phyloP scores from a whole-genome alignment of 495 filamentous ascomycete genomes.

The Talaromyces proteolyticus region DNA sequence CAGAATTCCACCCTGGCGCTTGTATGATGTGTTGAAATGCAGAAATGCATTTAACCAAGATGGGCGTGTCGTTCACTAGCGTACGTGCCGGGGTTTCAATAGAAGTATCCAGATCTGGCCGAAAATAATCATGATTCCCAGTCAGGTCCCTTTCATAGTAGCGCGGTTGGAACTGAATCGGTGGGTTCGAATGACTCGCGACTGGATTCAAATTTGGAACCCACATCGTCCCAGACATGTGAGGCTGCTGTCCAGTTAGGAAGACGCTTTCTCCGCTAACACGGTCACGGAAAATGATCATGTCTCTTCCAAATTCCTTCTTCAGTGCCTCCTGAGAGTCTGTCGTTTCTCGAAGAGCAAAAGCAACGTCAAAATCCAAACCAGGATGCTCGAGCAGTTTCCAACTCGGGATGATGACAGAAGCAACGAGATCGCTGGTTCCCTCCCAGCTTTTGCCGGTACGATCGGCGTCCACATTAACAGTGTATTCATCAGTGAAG shows the following conservation, averaged over 20 bases:
- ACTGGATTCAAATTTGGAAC: background rate
- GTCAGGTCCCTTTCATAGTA: background rate
- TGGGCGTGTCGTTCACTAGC: background rate
- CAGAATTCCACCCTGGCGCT: background rate
- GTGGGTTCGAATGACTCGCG: slow-evolving; percentile 3
- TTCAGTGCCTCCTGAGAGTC: background rate
- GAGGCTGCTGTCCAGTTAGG: slow-evolving; percentile 24
- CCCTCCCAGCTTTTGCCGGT: slow-evolving; percentile 21
- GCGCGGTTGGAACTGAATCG: background rate
- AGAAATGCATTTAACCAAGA: slow-evolving; percentile 10
- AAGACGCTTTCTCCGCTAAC: slow-evolving; percentile 20
- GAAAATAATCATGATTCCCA: background rate
- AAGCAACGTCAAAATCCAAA: background rate
- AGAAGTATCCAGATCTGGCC: background rate
- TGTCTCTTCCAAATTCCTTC: background rate
- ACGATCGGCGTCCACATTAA: slow-evolving; percentile 18
- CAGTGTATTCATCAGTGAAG: slow-evolving; percentile 16
- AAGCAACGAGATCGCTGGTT: slow-evolving; percentile 28
- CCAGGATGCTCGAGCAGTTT: slow-evolving; percentile 16
- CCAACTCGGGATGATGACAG: slow-evolving; percentile 28
- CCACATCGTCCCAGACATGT: slow-evolving; percentile 11
- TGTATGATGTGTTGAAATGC: slow-evolving; percentile 8
- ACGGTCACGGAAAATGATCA: background rate
- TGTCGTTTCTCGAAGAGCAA: background rate
- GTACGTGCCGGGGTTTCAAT: background rate